Conservation (phyloP, 305 asterid species). For the Solanum hybrid region DNA sequence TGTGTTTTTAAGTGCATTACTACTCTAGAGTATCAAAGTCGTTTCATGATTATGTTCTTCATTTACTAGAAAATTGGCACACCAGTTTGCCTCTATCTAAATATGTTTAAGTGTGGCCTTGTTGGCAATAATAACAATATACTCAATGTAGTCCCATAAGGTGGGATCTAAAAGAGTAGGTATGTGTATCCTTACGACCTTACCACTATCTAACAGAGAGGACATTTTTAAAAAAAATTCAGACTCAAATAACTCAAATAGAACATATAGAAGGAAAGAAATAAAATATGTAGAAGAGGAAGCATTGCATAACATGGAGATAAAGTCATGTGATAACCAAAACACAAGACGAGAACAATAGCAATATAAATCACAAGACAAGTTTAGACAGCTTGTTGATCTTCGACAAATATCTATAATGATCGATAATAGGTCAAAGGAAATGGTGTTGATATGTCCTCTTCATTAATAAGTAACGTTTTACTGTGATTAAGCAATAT, state of each 20-base stretch:
- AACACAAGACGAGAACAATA: neutral
- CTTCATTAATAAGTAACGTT: neutral
- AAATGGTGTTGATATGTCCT: neutral
- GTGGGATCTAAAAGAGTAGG: neutral
- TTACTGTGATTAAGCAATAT: neutral
- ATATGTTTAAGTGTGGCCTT: neutral
- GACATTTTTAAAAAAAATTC: neutral
- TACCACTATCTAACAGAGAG: neutral
- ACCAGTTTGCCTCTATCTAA: neutral
- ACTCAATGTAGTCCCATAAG: neutral
- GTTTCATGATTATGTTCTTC: neutral
- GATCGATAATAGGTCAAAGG: neutral
- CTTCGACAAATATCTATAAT: neutral
- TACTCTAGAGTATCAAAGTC: neutral
- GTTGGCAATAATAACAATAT: neutral
- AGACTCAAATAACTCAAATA: neutral
- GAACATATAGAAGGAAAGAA: neutral
- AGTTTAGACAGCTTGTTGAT: neutral
- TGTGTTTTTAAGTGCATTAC: neutral
- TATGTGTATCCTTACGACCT: neutral
- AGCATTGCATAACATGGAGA: neutral
- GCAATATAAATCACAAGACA: neutral
- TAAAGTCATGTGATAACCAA: neutral
- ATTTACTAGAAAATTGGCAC: neutral
- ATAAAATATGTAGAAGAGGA: neutral